Base-by-base conservation (phyloP, 139 green algal genomes). In the Ettlia oleoabundans region DNA sequence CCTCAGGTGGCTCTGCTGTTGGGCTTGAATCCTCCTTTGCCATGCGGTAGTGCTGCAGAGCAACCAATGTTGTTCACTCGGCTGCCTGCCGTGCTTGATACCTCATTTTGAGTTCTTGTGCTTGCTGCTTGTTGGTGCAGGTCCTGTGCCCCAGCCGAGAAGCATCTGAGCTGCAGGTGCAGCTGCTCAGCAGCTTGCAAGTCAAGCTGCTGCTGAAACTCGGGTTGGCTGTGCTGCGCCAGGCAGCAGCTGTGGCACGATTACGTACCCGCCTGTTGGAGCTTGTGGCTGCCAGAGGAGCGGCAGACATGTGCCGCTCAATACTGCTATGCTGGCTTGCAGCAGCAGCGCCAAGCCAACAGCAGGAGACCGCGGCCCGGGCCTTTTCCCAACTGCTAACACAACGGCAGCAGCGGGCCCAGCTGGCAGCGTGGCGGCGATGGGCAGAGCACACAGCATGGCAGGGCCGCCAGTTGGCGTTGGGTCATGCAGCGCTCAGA, bases 181-280 rank as follows among this genome's bases (percentile, higher is more conserved):
- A 73, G 81, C 75, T 86, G 40, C 75, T 86, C 38, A 30, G n/a
- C 65, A 72, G 52, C 51, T 37, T 86, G 38, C 38, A 32, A 41
- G 37, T 28, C 18, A 79, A 73, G 81, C 64, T 86, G n/a, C 72
- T 66, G 58, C 66, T 77, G 26, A 86, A 86, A 72, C 65, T 78
- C 51, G 55, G 69, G n/a, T n/a, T 86, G 22, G 37, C n/a, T 3
- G 71, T 32, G 32, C 52, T 86, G 64, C 38, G 41, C 5, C 71
- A 77, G 21, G 81, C 81, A 22, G 81, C 67, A 15, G 55, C 58
- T 4, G 35, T 22, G 9, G n/a, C 53, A 26, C 65, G 81, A 7
- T 30, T 73, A 38, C 66, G 41, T 21, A 10, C 4, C 1, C 55
- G 35, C 4, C 81, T 86, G 66, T 38, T 82, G 52, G 41, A 35